A percentile compares a stretch with the other conserved stretches of the same genome.
Evolutionary conservation across 371 early-diverging fungal genomes (phyloP).

Genomic region (Funneliformis caledonium): DNA sequence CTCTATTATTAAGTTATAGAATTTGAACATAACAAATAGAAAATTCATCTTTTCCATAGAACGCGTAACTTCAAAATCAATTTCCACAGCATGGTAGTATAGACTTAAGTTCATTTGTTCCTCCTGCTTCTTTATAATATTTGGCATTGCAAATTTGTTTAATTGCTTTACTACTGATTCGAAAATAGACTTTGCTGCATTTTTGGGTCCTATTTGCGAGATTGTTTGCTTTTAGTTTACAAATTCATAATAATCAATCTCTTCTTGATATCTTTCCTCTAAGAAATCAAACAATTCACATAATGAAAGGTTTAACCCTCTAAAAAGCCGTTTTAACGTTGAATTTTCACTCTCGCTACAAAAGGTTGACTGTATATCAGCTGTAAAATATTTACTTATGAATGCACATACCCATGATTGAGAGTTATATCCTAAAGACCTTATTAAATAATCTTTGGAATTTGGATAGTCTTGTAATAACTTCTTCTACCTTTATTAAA

Average conservation of each 20-base stretch:
- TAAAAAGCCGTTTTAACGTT: background rate
- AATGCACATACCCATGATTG: background rate
- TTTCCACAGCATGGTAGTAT: background rate
- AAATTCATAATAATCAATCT: background rate
- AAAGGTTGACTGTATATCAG: background rate
- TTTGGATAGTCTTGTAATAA: no score
- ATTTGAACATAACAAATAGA: no score
- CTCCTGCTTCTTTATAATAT: conserved; percentile 1
- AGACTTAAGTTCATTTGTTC: conserved; percentile 3
- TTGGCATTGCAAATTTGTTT: background rate
- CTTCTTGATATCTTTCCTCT: background rate
- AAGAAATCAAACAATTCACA: background rate
- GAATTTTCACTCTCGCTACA: background rate
- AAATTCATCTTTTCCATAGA: background rate
- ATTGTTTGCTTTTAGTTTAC: background rate
- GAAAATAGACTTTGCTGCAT: background rate
- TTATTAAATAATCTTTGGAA: no score
- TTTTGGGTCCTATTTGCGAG: background rate
- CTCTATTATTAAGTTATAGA: no score
- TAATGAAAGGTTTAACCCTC: background rate
- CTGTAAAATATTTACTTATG: background rate
- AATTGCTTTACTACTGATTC: background rate
- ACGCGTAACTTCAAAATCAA: background rate
- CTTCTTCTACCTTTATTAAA: no score
- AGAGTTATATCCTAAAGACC: background rate